Evolutionary conservation across 2,329 filamentous ascomycete genomes (phyloP), one percentile per base, ranked within the genome.

Genomic region (Amauroascus niger): DNA sequence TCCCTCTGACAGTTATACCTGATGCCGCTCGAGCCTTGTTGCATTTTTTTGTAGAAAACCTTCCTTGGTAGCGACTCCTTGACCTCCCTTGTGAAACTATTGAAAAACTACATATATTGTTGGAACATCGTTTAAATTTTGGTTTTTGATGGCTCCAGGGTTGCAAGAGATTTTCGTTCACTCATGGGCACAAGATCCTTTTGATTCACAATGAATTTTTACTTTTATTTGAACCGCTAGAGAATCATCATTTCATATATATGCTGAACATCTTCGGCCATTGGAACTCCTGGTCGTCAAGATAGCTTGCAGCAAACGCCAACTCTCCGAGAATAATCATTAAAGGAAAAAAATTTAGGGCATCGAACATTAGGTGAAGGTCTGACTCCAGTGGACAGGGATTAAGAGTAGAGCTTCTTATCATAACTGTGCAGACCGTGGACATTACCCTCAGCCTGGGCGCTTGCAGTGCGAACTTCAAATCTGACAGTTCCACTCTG

Each of bases 361-460:
- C 6, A 60, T 45, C 61, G 60, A 39, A 58, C 49, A 59, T 52
- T 58, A 55, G 54, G 18, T 56, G 9, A 14, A 22, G 9, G 16
- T 43, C 16, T 35, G 45, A 33, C 16, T 45, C 7, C 48, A 43
- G 58, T n/a, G 1, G 3, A 13, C 11, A 8, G 39, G 30, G 22
- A 53, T 68, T 82, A 96, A 65, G 89, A 88, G 74, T 95, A 98
- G 62, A 98, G 86, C 81, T 97, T 98, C 86, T 98, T 98, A 79
- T 97, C 93, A 70, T 95, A 97, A 69, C 88, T 91, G 77, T 97
- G 89, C 79, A 98, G 89, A 56, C 82, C 82, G 76, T 97, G 94
- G 58, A 98, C 90, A 68, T 91, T 93, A 60, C 93, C 93, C 78
- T 98, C 93, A 56, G 94, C 80, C 80, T 95, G 89, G 49, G 93